Evolutionary conservation across 2,329 filamentous ascomycete genomes (phyloP), one percentile per base, ranked within the genome.

Genomic region (Cercospora brassicicola): DNA sequence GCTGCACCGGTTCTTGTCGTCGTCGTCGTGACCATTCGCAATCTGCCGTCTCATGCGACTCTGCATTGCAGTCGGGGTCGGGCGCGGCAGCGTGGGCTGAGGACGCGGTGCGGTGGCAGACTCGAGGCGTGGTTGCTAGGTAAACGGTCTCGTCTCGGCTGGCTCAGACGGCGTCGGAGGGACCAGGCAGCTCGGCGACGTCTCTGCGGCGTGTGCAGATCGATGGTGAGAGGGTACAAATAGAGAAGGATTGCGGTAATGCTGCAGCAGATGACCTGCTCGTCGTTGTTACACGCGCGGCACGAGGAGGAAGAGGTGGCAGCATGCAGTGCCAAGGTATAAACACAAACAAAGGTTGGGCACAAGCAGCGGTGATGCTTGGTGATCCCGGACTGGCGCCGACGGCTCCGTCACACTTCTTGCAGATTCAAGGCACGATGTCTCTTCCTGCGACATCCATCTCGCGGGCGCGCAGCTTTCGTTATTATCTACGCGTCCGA

Each of bases 71-170:
- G 23, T 42, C 20, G 30, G 42, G 2, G 23, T 39, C 26, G n/a
- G 18, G 48, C 28, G 26, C 61, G 10, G 61, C 45, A 30, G 31
- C 61, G 28, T 56, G 28, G 10, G 31, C n/a, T 23, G 42, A 56
- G 45, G 45, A 33, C 31, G 62, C 36, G 23, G 51, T 57, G 62
- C 36, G 23, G 62, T 64, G 26, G 48, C 48, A 56, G 62, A 64
- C 62, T 64, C 62, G 62, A 64, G 62, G 39, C 55, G 45, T 56
- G 62, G 62, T 64, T 64, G 62, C 62, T 64, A 30, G 62, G 62
- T 18, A 18, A 42, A 42, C 36, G 36, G 36, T n/a, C 36, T 42
- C 36, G 62, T 64, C 48, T 64, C 62, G 51, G 62, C 62, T 33
- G 39, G 48, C 30, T 42, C 48, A 26, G 31, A n/a, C 62, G 11